These are phyloP conservation scores for Penicillium daleae DNA, from an alignment of 495 filamentous ascomycete genomes.

Conservation along the genomic window DNA sequence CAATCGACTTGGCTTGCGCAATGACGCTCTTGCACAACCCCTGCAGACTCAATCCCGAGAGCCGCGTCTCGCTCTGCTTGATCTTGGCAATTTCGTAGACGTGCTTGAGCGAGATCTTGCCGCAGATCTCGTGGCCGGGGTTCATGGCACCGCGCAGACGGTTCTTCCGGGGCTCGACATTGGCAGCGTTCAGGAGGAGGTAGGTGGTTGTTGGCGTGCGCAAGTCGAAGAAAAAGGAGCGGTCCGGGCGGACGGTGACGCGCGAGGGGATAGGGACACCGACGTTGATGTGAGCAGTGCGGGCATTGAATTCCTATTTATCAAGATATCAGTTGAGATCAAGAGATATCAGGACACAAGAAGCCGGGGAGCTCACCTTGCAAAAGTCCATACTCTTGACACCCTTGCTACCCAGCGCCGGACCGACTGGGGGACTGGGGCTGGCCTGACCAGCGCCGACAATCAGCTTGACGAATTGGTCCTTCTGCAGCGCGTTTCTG, in stretches of 20 bases:
- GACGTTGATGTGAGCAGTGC: slow-evolving; percentile 79
- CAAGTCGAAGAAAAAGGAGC: slow-evolving; percentile 89
- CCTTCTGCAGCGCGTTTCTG: slow-evolving; percentile 66
- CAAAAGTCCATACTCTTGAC: slow-evolving; percentile 99
- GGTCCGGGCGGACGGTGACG: slow-evolving; percentile 90
- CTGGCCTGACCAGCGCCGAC: slow-evolving; percentile 96
- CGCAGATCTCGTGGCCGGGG: slow-evolving; percentile 77
- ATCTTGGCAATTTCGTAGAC: slow-evolving; percentile 98
- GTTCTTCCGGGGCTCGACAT: slow-evolving; percentile 73
- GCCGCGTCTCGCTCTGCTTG: slow-evolving; percentile 81
- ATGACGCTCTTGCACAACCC: slow-evolving; percentile 86
- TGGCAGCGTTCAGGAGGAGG: slow-evolving; percentile 82
- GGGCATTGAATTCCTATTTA: slow-evolving; percentile 91
- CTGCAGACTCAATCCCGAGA: slow-evolving; percentile 79
- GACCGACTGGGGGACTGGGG: slow-evolving; percentile 96
- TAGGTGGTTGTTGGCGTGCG: slow-evolving; percentile 91
- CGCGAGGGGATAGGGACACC: slow-evolving; percentile 89
- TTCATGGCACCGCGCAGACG: slow-evolving; percentile 77
- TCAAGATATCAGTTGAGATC: slow-evolving; percentile 5
- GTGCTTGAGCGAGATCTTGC: slow-evolving; percentile 89
- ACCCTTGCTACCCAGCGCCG: slow-evolving; percentile 94
- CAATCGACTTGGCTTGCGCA: slow-evolving; percentile 84
- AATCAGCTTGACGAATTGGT: slow-evolving; percentile 95
- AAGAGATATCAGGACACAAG: not conserved
- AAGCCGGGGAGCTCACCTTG: slow-evolving; percentile 68